Conservation (phyloP, 2,329 filamentous ascomycete genomes). For the Neoarthrinium moseri region DNA sequence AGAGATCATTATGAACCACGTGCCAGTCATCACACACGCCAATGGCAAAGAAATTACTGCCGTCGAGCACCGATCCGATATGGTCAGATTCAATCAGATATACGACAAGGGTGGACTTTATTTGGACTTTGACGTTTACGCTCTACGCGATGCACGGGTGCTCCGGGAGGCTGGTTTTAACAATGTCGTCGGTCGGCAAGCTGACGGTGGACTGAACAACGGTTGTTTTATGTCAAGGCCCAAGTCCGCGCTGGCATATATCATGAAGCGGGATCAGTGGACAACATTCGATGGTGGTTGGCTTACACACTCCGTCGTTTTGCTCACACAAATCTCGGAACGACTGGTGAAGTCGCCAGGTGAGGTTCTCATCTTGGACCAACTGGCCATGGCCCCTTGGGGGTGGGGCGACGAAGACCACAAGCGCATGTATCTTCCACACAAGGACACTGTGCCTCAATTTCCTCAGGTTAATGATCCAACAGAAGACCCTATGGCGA, state of each 20-base stretch:
- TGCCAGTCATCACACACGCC: slow-evolving; percentile 15
- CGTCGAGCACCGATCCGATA: slow-evolving; percentile 26
- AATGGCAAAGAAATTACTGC: slow-evolving; percentile 14
- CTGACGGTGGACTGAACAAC: slow-evolving; percentile 9
- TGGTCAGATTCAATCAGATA: slow-evolving; percentile 23
- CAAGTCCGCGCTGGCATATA: slow-evolving; percentile 15
- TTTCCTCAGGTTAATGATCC: neutral
- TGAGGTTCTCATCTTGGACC: slow-evolving; percentile 22
- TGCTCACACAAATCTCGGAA: neutral
- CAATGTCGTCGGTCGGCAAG: slow-evolving; percentile 22
- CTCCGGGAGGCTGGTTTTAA: slow-evolving; percentile 21
- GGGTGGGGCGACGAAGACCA: slow-evolving; percentile 17
- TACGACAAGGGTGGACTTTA: slow-evolving; percentile 24
- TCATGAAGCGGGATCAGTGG: slow-evolving; percentile 16
- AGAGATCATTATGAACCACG: slow-evolving; percentile 13
- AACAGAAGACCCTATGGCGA: neutral
- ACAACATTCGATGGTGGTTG: slow-evolving; percentile 22
- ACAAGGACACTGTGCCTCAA: slow-evolving; percentile 12
- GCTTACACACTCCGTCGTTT: slow-evolving; percentile 10
- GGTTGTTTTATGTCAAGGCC: slow-evolving; percentile 11
- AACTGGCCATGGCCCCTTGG: slow-evolving; percentile 21
- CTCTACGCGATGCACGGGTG: slow-evolving; percentile 18
- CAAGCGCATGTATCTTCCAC: slow-evolving; percentile 9
- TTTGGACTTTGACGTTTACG: slow-evolving; percentile 25
- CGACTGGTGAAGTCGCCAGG: neutral